Evolutionary conservation across 257 asterid species (phyloP).

Genomic region (Oldenlandia corymbosa): DNA sequence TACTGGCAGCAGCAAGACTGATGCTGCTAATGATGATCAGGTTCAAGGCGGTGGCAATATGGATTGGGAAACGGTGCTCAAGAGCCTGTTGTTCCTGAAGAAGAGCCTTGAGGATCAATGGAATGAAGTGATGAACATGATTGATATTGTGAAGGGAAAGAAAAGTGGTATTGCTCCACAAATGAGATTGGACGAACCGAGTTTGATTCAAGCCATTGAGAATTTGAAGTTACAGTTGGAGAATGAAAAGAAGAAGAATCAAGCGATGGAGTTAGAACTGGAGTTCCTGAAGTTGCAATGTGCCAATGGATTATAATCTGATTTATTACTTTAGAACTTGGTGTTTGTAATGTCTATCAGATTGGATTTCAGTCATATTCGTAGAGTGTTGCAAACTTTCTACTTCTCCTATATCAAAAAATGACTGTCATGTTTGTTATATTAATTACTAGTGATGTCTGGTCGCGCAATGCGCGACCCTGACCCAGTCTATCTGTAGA

Average conservation of each 20-base stretch:
- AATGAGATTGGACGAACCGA: conserved; percentile 39
- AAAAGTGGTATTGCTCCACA: conserved; percentile 25
- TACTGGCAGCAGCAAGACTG: conserved; percentile 5
- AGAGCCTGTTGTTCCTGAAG: conserved; percentile 35
- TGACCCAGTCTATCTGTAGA: too few species aligned
- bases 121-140: conserved; percentile 39
- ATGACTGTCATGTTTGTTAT: too few species aligned
- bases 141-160: conserved; percentile 33
- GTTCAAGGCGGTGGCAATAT: conserved; percentile 10
- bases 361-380: too few species aligned
- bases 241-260: conserved; percentile 49
- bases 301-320: background rate
- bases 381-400: too few species aligned
- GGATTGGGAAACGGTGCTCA: conserved; percentile 31
- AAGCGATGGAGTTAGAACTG: conserved; percentile 45
- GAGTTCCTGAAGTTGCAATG: conserved; percentile 44
- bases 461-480: too few species aligned
- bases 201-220: conserved; percentile 43
- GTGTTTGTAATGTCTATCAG: too few species aligned
- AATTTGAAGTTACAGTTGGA: conserved; percentile 45
- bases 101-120: conserved; percentile 56
- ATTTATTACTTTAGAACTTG: too few species aligned
- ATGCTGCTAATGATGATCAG: background rate
- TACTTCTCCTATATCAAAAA: too few species aligned
- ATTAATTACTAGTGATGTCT: too few species aligned